Base-by-base conservation (phyloP, 208 protist genomes). In the Polymyxa betae region DNA sequence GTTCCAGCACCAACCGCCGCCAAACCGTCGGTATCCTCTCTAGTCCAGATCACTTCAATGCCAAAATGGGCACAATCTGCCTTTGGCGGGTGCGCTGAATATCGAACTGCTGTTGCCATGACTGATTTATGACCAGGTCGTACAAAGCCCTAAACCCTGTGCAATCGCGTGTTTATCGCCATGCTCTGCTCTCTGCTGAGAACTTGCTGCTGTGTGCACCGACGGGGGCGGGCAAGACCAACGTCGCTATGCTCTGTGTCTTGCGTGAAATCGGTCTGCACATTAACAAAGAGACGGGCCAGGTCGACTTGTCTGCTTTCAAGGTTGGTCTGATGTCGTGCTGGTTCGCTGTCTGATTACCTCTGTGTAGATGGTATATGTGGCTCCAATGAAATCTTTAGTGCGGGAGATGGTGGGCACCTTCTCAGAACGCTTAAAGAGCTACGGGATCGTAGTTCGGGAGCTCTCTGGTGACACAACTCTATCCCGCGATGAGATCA, bases 351-450 rank as follows among this genome's bases (percentile, higher is more conserved):
- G 16, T 66, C 20, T 29, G 16, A 29, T 32, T 66, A 29, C 16
- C 54, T 16, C 29, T 16, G 16, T 32, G 29, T 66, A 66, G 54
- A 98, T 99, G 93, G 97, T 99, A 10, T 99, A 99, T 93, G 95
- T 99, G 35, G 98, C 99, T 0, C 99, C 99, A 0, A 99, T 99
- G 99, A 99, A 99, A 94, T 98, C 99, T 24, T 94, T 99, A 0
- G 99, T 99, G 45, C 97, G 98, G 92, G 98, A 99, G 93, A 98
- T 99, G 90, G 98, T 99, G 45, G 93, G 94, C 16, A 99, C 97
- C 88, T 99, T 99, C 88, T 94, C 92, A 0, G 92, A 94, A 82
- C 94, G 98, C 1, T 94, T 99, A 20, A 92, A 95, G 88, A 92
- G 92, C 29, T 97, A 98, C 54, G 87, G 90, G 44, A 90, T 92